Conservation (phyloP, 148 eudicot species). For the Vaccinium macrocarpon region DNA sequence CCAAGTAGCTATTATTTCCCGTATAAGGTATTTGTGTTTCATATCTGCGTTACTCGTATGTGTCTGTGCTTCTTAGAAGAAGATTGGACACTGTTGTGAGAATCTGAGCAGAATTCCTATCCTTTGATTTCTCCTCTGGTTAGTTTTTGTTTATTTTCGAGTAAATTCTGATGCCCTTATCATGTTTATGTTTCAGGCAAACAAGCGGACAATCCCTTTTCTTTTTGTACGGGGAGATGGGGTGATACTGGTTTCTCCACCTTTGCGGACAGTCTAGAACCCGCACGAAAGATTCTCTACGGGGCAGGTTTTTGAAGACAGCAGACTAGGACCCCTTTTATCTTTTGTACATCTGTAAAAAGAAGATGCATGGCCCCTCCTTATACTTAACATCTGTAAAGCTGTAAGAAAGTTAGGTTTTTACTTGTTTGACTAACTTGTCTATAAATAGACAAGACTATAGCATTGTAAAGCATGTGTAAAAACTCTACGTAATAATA, state of each 20-base stretch:
- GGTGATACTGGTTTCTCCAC: slow-evolving; percentile 14
- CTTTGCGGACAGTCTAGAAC: slow-evolving; percentile 4
- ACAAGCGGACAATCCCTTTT: slow-evolving; percentile 14
- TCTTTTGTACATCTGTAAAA: neutral
- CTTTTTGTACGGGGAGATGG: slow-evolving; percentile 15
- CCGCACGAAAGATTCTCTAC: too few species aligned
- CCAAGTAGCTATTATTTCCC: neutral
- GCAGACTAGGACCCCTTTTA: too few species aligned
- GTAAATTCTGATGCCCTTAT: neutral
- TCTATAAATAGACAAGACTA: too few species aligned
- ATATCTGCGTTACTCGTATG: neutral
- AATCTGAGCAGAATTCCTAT: neutral
- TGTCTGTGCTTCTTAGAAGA: neutral
- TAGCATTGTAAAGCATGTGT: too few species aligned
- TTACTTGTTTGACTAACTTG: too few species aligned
- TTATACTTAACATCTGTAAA: too few species aligned
- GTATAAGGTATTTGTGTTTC: neutral
- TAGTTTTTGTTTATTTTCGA: neutral
- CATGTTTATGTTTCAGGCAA: slow-evolving; percentile 6
- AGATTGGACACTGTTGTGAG: neutral
- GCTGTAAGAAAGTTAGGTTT: too few species aligned
- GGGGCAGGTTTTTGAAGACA: too few species aligned
- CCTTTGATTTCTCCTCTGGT: neutral
- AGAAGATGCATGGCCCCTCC: too few species aligned
- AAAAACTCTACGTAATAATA: too few species aligned